A percentile compares a stretch with the other conserved stretches of the same genome.
Conservation (phyloP, 805 yeast species). For the Saccharomyces paradoxus region DNA sequence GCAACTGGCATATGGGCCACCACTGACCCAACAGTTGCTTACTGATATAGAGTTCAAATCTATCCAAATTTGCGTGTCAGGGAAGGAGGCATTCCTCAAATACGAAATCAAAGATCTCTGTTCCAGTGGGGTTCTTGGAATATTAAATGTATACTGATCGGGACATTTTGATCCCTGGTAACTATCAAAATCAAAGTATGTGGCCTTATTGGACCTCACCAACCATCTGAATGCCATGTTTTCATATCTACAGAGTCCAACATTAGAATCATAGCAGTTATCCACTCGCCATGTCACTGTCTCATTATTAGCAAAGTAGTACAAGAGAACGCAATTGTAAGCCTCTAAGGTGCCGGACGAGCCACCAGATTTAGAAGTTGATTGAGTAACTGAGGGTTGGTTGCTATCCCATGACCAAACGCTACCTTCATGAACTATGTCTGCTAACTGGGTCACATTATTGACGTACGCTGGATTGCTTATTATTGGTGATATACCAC, state of each 20-base stretch:
- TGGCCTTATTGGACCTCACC: conserved; percentile 26
- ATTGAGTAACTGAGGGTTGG: conserved; percentile 37
- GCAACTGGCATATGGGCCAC: conserved; percentile 70
- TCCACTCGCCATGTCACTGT: conserved; percentile 52
- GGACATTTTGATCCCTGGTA: conserved; percentile 30
- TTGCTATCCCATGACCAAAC: conserved; percentile 71
- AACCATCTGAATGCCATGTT: conserved; percentile 38
- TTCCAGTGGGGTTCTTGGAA: conserved; percentile 46
- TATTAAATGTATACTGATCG: conserved; percentile 31
- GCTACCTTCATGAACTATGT: conserved; percentile 29
- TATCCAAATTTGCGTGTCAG: conserved; percentile 45
- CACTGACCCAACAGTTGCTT: conserved; percentile 73
- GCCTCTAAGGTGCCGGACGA: conserved; percentile 26
- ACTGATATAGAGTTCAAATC: conserved; percentile 72
- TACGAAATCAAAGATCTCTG: conserved; percentile 26
- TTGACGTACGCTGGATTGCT: conserved; percentile 26
- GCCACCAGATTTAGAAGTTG: conserved; percentile 12
- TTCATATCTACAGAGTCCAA: conserved; percentile 48
- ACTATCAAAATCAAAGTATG: conserved; percentile 38
- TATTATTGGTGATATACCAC: conserved; percentile 66
- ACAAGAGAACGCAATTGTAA: conserved; percentile 38
- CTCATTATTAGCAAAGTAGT: conserved; percentile 12
- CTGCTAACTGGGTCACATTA: conserved; percentile 24
- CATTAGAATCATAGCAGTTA: conserved; percentile 51
- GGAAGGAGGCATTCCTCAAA: conserved; percentile 7